These are phyloP conservation scores for Fusarium compactum DNA, from an alignment of 2,329 filamentous ascomycete genomes.

Conservation along the genomic window DNA sequence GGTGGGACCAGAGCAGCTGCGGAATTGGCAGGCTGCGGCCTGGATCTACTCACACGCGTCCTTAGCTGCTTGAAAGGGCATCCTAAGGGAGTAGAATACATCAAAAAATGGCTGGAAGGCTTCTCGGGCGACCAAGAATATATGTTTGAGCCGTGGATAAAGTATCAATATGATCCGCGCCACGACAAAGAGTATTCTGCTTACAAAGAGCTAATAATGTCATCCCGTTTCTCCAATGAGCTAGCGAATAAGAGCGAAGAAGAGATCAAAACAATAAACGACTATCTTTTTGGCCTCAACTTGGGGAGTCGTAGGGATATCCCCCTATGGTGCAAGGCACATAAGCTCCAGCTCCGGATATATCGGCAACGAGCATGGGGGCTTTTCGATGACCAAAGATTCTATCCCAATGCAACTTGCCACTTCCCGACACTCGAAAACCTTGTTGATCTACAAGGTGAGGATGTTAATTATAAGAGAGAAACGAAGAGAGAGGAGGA, in stretches of 20 bases:
- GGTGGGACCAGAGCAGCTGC: background rate
- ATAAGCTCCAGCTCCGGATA: background rate
- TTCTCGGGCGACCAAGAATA: too few relatives aligned
- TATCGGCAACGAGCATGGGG: conserved; percentile 29
- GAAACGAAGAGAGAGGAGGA: too few relatives aligned
- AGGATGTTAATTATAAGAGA: too few relatives aligned
- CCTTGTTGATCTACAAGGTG: background rate
- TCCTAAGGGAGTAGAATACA: rapidly evolving
- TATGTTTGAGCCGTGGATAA: background rate
- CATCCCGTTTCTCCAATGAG: background rate
- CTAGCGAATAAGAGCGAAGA: too few relatives aligned
- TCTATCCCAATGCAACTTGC: background rate
- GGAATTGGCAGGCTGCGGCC: background rate
- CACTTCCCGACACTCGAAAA: background rate
- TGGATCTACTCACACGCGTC: background rate
- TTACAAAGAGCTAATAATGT: background rate
- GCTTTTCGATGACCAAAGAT: conserved; percentile 17
- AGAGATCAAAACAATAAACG: too few relatives aligned
- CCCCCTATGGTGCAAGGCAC: rapidly evolving
- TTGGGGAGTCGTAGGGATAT: too few relatives aligned
- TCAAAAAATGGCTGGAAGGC: background rate
- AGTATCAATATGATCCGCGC: rapidly evolving
- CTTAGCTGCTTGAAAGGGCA: rapidly evolving
- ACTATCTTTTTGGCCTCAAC: too few relatives aligned
- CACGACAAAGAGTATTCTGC: background rate